Evolutionary conservation across 768 basidiomycete species (phyloP), one percentile per base, ranked within the genome.

Genomic region (Lactarius deliciosus): DNA sequence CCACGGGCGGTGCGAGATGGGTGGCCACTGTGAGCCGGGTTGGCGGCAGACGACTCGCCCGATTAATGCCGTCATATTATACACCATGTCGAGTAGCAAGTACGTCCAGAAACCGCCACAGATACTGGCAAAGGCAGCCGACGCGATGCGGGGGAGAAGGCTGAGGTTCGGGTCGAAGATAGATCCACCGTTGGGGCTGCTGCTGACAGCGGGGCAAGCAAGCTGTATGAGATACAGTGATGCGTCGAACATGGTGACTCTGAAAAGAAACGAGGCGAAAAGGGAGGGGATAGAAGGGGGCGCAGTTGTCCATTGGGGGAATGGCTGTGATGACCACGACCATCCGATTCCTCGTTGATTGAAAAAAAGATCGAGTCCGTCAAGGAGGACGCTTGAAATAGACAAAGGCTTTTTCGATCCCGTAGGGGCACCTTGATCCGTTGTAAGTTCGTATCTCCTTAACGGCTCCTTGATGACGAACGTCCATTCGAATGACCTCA

Each of bases 41-140:
- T 41, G 41, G 16, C 41, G 41, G 41, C 16, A 41, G 41, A 41
- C 41, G 41, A 41, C 0, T 41, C 41, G 41, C 16, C 41, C 41
- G 63, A 7, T 18, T 36, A 76, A 34, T 7, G 69, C 73, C 13
- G 64, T 58, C 62, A 75, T 10, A 38, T 72, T 61, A 47, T 77
- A 38, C 36, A 38, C 1, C 10, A 11, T 38, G 0, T 58, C 61
- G 56, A 70, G 47, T 5, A 65, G 25, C 40, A 32, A 36, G 54
- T 63, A 68, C 25, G 69, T 40, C 58, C 65, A 57, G 8, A 63
- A 9, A 20, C 58, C 72, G 20, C 36, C 32, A 53, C 62, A 57
- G 45, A 67, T 36, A 11, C 57, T 16, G 53, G 66, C 22, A 41
- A 68, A 32, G 3, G 50, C 20, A 5, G 64, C 34, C 4, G 8